Evolutionary conservation across 176 grass and related monocot species (phyloP).

Genomic region (Carex pumila): DNA sequence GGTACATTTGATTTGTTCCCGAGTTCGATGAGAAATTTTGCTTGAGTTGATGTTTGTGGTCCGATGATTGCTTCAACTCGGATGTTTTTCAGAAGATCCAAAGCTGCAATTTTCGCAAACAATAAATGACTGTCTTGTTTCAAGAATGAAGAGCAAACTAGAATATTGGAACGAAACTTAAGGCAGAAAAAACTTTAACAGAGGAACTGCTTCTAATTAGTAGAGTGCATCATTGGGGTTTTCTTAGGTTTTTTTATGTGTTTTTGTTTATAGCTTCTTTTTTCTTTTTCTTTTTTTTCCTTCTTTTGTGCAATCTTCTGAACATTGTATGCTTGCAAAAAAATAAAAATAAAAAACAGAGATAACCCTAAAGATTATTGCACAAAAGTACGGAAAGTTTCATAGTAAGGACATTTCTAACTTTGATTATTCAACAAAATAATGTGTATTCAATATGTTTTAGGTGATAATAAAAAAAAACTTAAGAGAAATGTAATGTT

Average conservation of each 20-base stretch:
- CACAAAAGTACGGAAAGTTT: no score
- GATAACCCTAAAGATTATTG: no score
- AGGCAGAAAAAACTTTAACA: not conserved
- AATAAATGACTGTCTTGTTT: not conserved
- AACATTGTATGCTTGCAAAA: no score
- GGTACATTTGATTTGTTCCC: constrained; percentile 58
- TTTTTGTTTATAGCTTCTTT: no score
- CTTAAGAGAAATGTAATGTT: not conserved
- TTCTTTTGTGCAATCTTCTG: no score
- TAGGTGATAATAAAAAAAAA: no score
- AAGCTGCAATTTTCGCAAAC: constrained; percentile 22
- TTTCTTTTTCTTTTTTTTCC: no score
- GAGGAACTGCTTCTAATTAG: no score
- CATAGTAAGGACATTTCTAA: no score
- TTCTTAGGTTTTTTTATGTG: no score
- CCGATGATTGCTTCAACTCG: constrained; percentile 62
- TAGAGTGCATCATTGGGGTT: no score
- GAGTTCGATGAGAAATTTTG: constrained; percentile 53
- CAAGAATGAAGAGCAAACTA: not conserved
- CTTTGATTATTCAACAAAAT: not conserved
- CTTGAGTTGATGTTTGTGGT: constrained; percentile 53
- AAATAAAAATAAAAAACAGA: no score
- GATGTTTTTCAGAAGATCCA: constrained; percentile 73
- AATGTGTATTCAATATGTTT: not conserved
- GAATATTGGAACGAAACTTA: not conserved